These are phyloP conservation scores for Tolypocladium nubicola DNA, from an alignment of 2,329 filamentous ascomycete species.

Conservation along the genomic window DNA sequence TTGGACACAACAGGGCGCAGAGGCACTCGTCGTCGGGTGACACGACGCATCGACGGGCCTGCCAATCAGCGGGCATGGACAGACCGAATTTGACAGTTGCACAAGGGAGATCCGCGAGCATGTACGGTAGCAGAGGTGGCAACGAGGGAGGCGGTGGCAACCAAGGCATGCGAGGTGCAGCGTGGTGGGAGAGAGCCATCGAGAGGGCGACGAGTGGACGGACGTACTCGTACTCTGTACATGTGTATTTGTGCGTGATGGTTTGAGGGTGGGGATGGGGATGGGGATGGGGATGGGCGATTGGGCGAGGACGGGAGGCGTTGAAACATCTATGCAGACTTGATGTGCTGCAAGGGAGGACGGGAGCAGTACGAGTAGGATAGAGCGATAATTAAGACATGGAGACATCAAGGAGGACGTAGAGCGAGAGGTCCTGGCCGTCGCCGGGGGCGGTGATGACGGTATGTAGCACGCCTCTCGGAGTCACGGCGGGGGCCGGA, in stretches of 20 bases:
- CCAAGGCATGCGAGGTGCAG: background rate
- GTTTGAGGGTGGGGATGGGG: background rate
- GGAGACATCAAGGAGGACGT: background rate
- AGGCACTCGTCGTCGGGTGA: background rate
- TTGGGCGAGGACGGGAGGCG: background rate
- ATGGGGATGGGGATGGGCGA: background rate
- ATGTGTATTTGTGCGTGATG: background rate
- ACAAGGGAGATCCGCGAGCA: background rate
- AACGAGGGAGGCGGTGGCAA: background rate
- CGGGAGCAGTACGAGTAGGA: background rate
- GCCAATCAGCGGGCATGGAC: slow-evolving; percentile 14
- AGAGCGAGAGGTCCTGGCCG: background rate
- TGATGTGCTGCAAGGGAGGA: background rate
- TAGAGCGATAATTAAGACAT: background rate
- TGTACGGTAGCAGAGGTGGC: background rate
- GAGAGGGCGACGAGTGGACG: background rate
- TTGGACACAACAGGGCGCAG: background rate
- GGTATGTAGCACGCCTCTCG: background rate
- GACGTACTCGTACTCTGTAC: background rate
- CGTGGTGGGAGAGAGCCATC: background rate
- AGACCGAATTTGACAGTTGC: slow-evolving; percentile 14
- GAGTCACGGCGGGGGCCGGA: background rate
- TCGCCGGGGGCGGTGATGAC: background rate
- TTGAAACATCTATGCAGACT: background rate
- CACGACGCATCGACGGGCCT: background rate